Evolutionary conservation across 2,329 filamentous ascomycete genomes (phyloP), one percentile per base, ranked within the genome.

Genomic region (Apiospora phragmitis): DNA sequence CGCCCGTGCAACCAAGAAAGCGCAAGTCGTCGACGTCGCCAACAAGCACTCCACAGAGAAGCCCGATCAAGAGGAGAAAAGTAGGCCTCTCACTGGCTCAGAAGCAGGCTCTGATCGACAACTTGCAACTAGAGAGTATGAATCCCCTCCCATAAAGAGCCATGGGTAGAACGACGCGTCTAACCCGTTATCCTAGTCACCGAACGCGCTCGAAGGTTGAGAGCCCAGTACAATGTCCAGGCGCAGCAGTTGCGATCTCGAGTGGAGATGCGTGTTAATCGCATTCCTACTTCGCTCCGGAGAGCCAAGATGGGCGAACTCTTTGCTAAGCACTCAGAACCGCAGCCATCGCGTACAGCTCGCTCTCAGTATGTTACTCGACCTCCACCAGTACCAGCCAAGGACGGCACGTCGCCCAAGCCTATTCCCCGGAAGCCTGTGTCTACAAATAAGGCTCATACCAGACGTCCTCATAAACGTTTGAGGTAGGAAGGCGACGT

Each of bases 211-310:
- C 90, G 95, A 76, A 94, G 95, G 81, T 86, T 98, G 72, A 90
- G 95, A 76, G 92, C 95, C 8, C 94, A 97, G 80, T 97, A 97
- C 83, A 92, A 92, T 71, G 88, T 97, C 12, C 95, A 97, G 81
- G 93, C 94, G 29, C 93, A 95, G 80, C 93, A 93, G 73, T 87
- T 98, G 49, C 90, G 93, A 72, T 91, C 94, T 72, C 92, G 95
- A 72, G 92, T 99, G 68, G 95, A 98, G 81, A 93, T 97, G 83
- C 93, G 96, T 82, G 89, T 98, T 80, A 97, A 98, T 79, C 91
- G 96, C 69, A 96, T 98, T 68, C 96, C 96, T 9, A 88, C 90
- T 76, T 88, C 91, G 21, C 83, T 97, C 73, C 91, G 95, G 71
- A 93, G 92, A 77, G 87, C 90, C 72, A 97, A 90, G 70, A 95